A percentile compares a stretch with the other conserved stretches of the same genome.
phyloP scores from a whole-genome alignment of 2,329 filamentous ascomycete genomes.

The Cyanodermella asteris region DNA sequence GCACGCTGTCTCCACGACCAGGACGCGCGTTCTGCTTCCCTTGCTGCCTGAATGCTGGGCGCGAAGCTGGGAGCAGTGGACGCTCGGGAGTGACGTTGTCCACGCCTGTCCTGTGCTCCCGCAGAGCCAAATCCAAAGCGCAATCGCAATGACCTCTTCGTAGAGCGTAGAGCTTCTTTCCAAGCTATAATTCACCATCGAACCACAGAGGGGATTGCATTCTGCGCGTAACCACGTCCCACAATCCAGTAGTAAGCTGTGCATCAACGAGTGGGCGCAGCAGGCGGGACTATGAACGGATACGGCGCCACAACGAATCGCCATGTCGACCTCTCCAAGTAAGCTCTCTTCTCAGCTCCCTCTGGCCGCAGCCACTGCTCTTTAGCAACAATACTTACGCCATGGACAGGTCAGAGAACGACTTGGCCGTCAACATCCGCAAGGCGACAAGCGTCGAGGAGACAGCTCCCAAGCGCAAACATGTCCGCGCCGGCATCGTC shows the following conservation, averaged over 20 bases:
- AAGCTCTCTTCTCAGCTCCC: constrained; percentile 9
- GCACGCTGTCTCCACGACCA: too few species aligned
- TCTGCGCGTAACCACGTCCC: too few species aligned
- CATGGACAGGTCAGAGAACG: constrained; percentile 32
- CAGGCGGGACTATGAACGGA: not conserved
- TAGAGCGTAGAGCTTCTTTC: too few species aligned
- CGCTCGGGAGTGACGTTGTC: too few species aligned
- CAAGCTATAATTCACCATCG: too few species aligned
- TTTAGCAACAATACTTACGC: constrained; percentile 1
- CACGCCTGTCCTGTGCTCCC: too few species aligned
- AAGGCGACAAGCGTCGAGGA: constrained; percentile 47
- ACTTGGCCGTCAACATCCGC: constrained; percentile 43
- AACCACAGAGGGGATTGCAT: too few species aligned
- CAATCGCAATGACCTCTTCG: too few species aligned
- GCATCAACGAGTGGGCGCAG: not conserved
- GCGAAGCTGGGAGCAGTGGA: too few species aligned
- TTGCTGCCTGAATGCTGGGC: too few species aligned
- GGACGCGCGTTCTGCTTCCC: too few species aligned
- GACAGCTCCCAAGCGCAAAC: constrained; percentile 56
- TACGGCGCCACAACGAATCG: constrained; percentile 13
- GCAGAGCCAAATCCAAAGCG: too few species aligned
- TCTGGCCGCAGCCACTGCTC: constrained; percentile 1
- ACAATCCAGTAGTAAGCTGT: not conserved
- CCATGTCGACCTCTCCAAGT: constrained; percentile 42
- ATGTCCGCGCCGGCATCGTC: constrained; percentile 93